phyloP scores from a whole-genome alignment of 2,329 filamentous ascomycete species.

The Stachybotrys chlorohalonatus region DNA sequence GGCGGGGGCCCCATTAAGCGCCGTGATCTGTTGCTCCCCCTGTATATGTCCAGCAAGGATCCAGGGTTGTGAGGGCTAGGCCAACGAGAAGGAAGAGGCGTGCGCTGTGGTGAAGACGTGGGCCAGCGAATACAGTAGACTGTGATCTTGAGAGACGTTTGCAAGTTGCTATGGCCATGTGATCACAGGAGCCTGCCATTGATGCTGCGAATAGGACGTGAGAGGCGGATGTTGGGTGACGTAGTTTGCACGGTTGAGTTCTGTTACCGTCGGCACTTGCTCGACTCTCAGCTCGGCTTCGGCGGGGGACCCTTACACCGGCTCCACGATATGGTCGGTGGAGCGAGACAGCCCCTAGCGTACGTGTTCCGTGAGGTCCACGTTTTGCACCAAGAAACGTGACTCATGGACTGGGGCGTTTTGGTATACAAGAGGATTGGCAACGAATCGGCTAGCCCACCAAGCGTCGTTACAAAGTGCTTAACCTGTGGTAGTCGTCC shows the following conservation, averaged over 20 bases:
- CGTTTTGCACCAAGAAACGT: not conserved
- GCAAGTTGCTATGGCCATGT: too few relatives aligned
- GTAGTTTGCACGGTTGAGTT: not conserved
- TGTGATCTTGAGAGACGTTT: not conserved
- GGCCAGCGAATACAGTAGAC: too few relatives aligned
- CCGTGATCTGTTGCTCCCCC: conserved; percentile 10
- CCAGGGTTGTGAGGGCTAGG: not conserved
- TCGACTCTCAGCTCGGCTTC: not conserved
- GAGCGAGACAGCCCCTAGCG: too few relatives aligned
- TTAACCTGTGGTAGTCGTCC: not conserved
- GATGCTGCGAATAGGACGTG: too few relatives aligned
- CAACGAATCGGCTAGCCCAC: not conserved
- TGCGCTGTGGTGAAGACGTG: too few relatives aligned
- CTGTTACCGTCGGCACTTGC: not conserved
- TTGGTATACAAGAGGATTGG: not conserved
- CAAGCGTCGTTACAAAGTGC: not conserved
- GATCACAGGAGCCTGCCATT: too few relatives aligned
- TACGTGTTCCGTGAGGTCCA: not conserved
- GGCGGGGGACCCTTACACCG: not conserved
- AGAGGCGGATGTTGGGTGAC: too few relatives aligned
- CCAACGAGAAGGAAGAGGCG: too few relatives aligned
- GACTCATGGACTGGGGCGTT: not conserved
- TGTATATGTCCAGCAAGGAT: not conserved
- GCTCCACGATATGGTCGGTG: too few relatives aligned
- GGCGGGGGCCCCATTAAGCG: conserved; percentile 12